phyloP scores from a whole-genome alignment of 2,329 filamentous ascomycete species.

The Xylariales sp. region DNA sequence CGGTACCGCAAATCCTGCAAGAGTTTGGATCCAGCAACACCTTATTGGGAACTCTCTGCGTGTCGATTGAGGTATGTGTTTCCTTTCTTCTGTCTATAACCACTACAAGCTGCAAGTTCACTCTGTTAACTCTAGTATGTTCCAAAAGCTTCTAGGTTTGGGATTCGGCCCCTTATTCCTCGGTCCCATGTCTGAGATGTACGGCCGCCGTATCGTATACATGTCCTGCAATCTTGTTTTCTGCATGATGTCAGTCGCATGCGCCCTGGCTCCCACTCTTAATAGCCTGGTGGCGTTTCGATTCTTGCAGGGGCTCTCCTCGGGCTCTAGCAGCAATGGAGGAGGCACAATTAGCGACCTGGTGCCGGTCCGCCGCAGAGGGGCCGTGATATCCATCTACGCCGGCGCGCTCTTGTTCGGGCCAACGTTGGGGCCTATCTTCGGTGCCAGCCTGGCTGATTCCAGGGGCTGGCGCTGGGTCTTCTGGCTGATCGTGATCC shows the following conservation, averaged over 20 bases:
- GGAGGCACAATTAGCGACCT: background rate
- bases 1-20: background rate
- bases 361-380: background rate
- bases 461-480: constrained; percentile 24
- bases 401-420: constrained; percentile 26
- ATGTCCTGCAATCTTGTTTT: background rate
- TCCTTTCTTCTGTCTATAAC: no score
- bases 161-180: background rate
- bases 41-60: background rate
- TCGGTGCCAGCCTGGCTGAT: constrained; percentile 29
- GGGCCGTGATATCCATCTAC: constrained; percentile 24
- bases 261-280: background rate
- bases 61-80: no score
- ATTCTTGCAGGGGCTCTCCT: background rate
- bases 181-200: background rate
- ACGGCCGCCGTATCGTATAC: background rate
- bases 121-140: no score
- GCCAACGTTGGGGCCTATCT: constrained; percentile 25
- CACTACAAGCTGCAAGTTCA: no score
- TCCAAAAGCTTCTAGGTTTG: no score
- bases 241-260: background rate
- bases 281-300: background rate
- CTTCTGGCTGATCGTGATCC: constrained; percentile 1
- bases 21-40: background rate
- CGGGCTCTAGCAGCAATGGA: background rate